phyloP scores from a whole-genome alignment of 2,329 filamentous ascomycete species.

The Fusarium buharicum region DNA sequence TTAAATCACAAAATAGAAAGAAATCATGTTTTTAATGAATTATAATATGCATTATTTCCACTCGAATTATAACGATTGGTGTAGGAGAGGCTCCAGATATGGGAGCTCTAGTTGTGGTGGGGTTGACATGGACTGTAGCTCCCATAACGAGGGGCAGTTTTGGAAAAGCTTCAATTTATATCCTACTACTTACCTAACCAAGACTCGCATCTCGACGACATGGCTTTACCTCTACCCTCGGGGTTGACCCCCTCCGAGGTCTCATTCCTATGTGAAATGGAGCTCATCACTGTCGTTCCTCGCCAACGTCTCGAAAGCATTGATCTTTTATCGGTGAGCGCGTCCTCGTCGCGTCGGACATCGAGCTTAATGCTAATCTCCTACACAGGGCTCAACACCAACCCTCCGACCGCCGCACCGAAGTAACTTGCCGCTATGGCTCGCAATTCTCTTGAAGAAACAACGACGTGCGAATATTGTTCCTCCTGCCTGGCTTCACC shows the following conservation, averaged over 20 bases:
- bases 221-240: conserved; percentile 62
- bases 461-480: conserved; percentile 94
- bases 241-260: conserved; percentile 85
- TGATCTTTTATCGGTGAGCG: conserved; percentile 82
- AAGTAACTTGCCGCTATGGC: conserved; percentile 86
- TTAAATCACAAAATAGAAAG: no score
- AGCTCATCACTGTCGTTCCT: conserved; percentile 90
- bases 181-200: conserved; percentile 17
- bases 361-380: conserved; percentile 31
- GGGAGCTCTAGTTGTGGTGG: conserved; percentile 17
- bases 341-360: conserved; percentile 29
- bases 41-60: no score
- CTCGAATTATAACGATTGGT: background rate
- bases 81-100: background rate
- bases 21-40: no score
- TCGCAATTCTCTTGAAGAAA: conserved; percentile 92
- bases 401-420: conserved; percentile 83
- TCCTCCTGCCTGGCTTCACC: conserved; percentile 87
- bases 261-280: conserved; percentile 97
- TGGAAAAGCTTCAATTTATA: conserved; percentile 27
- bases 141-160: conserved; percentile 13
- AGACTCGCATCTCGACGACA: conserved; percentile 41
- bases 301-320: conserved; percentile 90
- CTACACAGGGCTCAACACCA: conserved; percentile 76
- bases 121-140: conserved; percentile 25